Conservation (phyloP, 768 basidiomycete genomes). For the Lentinula sp. region DNA sequence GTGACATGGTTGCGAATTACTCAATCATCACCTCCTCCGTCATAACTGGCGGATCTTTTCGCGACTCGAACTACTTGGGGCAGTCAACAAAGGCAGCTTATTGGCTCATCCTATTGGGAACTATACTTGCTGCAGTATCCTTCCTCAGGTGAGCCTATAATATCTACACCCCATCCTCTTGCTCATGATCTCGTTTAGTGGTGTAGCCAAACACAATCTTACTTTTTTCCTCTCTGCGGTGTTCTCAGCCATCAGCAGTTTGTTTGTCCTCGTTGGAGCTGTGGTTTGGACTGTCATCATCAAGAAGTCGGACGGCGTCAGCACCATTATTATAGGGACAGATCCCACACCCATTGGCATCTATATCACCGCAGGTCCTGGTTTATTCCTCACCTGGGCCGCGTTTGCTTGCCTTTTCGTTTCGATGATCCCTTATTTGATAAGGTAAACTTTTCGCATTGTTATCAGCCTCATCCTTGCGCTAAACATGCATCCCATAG, state of each 20-base stretch:
- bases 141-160: conserved; percentile 51
- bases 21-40: conserved; percentile 47
- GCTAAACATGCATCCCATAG: conserved; percentile 25
- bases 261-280: conserved; percentile 63
- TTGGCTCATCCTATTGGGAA: conserved; percentile 69
- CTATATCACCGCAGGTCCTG: conserved; percentile 52
- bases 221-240: conserved; percentile 65
- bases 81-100: conserved; percentile 64
- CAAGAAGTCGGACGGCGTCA: conserved; percentile 56
- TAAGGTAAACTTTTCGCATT: conserved; percentile 45
- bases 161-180: conserved; percentile 1
- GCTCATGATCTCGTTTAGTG: conserved; percentile 34
- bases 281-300: conserved; percentile 77
- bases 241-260: conserved; percentile 52
- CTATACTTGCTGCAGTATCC: conserved; percentile 59
- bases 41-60: conserved; percentile 47
- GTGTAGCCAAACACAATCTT: conserved; percentile 55
- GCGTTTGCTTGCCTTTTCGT: conserved; percentile 61
- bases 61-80: conserved; percentile 56
- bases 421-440: conserved; percentile 70
- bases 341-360: conserved; percentile 51
- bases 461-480: not conserved
- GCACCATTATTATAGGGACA: conserved; percentile 37
- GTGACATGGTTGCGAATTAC: conserved; percentile 67
- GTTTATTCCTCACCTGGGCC: conserved; percentile 67